These are phyloP conservation scores for Striga asiatica DNA, from an alignment of 257 asterid species.

Conservation along the genomic window DNA sequence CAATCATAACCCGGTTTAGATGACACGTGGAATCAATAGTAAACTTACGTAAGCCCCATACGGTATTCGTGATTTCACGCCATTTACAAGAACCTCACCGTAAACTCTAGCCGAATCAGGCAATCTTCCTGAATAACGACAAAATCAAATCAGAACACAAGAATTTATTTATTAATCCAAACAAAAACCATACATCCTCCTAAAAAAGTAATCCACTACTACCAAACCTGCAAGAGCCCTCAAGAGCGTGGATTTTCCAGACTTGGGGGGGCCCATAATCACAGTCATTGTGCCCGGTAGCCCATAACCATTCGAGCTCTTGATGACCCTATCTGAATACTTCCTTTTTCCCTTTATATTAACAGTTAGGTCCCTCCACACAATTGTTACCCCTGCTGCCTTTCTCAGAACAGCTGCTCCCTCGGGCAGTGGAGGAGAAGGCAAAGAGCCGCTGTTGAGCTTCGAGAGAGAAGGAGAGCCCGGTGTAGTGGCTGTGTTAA, in stretches of 20 bases:
- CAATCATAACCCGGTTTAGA: not conserved
- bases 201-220: not conserved
- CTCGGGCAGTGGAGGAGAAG: conserved; percentile 80
- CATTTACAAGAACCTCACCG: conserved; percentile 89
- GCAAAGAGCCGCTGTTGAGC: conserved; percentile 72
- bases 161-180: not conserved
- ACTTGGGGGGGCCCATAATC: conserved; percentile 97
- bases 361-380: conserved; percentile 92
- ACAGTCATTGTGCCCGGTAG: conserved; percentile 98
- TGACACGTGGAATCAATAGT: conserved; percentile 7
- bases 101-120: conserved; percentile 71
- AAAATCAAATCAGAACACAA: conserved; percentile 2
- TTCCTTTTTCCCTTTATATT: conserved; percentile 83
- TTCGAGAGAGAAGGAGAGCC: conserved; percentile 85
- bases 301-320: conserved; percentile 90
- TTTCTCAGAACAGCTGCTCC: conserved; percentile 54
- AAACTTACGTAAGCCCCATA: conserved; percentile 86
- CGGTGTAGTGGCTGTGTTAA: conserved; percentile 65
- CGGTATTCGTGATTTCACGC: conserved; percentile 54
- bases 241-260: conserved; percentile 96
- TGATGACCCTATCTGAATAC: conserved; percentile 84
- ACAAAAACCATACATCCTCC: not conserved
- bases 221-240: conserved; percentile 85
- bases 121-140: conserved; percentile 55
- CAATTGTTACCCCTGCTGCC: conserved; percentile 78